Conservation (phyloP, 768 basidiomycete genomes). For the Termitomyces sp. region DNA sequence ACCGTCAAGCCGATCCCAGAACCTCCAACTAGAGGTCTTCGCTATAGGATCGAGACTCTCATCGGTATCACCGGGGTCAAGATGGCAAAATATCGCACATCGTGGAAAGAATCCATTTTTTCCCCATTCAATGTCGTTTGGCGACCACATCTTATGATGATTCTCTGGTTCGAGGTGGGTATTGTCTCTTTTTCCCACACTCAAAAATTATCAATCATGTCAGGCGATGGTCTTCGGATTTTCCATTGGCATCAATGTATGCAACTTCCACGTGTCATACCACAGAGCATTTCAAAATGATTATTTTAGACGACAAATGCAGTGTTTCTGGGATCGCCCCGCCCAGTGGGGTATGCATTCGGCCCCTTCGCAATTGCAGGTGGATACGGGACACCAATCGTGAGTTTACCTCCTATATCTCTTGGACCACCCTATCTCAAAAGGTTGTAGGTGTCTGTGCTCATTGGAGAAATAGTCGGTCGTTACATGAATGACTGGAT, state of each 20-base stretch:
- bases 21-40: constrained; percentile 34
- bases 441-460: constrained; percentile 29
- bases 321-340: constrained; percentile 25
- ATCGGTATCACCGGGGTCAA: constrained; percentile 51
- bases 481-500: constrained; percentile 39
- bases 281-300: constrained; percentile 20
- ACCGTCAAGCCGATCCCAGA: constrained; percentile 41
- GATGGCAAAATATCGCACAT: constrained; percentile 41
- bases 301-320: constrained; percentile 31
- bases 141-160: constrained; percentile 44
- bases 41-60: constrained; percentile 49
- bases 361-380: constrained; percentile 38
- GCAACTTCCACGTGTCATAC: constrained; percentile 14
- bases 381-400: constrained; percentile 38
- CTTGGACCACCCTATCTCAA: background rate
- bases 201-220: background rate
- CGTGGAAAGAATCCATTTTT: constrained; percentile 36
- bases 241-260: constrained; percentile 35
- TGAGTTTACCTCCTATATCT: constrained; percentile 13
- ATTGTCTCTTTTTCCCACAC: background rate
- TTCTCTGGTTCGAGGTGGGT: constrained; percentile 39
- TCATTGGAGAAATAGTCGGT: constrained; percentile 38
- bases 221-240: constrained; percentile 32
- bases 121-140: constrained; percentile 42
- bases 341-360: constrained; percentile 35